phyloP scores from a whole-genome alignment of 176 grass and related monocot genomes.

The Oryza glumipatula region DNA sequence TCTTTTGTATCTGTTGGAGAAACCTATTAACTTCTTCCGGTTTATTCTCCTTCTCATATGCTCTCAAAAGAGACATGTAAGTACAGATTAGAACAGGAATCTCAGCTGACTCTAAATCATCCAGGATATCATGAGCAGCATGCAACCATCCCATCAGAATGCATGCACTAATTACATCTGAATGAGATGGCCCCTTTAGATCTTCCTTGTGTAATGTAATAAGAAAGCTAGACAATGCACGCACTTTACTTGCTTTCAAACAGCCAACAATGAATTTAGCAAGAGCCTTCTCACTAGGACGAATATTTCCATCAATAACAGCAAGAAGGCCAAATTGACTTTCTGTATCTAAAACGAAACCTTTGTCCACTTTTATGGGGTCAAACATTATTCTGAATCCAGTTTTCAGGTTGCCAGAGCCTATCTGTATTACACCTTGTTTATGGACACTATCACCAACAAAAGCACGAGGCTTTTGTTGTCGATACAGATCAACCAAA shows the following conservation, averaged over 20 bases:
- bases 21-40: conserved; percentile 61
- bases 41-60: conserved; percentile 67
- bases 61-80: conserved; percentile 70
- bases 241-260: conserved; percentile 64
- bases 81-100: conserved; percentile 44
- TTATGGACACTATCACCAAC: conserved; percentile 39
- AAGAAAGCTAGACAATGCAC: conserved; percentile 60
- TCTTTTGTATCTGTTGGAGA: conserved; percentile 73
- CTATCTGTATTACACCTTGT: conserved; percentile 61
- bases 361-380: conserved; percentile 54
- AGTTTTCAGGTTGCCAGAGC: conserved; percentile 74
- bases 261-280: conserved; percentile 74
- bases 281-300: conserved; percentile 68
- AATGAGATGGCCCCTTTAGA: conserved; percentile 38
- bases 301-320: conserved; percentile 54
- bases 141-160: conserved; percentile 83
- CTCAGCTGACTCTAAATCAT: conserved; percentile 60
- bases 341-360: conserved; percentile 51
- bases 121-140: conserved; percentile 78
- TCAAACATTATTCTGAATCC: conserved; percentile 77
- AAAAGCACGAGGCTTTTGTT: conserved; percentile 37
- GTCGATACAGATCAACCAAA: conserved; percentile 63
- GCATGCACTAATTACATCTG: conserved; percentile 59
- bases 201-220: conserved; percentile 52
- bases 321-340: conserved; percentile 42